These are phyloP conservation scores for Leishmania lainsoni DNA, from an alignment of 208 protist genomes.

Conservation along the genomic window DNA sequence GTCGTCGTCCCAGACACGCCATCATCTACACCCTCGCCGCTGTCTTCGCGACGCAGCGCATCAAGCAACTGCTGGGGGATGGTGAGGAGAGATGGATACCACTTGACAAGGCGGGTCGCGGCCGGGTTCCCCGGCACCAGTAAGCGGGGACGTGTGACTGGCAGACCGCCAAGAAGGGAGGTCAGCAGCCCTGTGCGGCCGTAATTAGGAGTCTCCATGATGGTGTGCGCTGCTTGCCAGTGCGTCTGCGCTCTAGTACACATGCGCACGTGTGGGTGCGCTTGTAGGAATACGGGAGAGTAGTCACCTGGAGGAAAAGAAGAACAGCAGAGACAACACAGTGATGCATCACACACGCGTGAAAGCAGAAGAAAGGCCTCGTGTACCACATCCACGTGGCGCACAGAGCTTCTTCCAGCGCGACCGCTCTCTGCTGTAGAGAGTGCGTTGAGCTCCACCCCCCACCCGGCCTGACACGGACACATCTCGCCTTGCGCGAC, in stretches of 20 bases:
- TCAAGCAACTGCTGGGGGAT: constrained; percentile 75
- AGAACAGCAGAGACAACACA: not conserved
- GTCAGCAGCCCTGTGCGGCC: constrained; percentile 74
- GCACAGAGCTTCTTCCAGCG: not conserved
- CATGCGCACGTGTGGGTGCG: not conserved
- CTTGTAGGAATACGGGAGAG: not conserved
- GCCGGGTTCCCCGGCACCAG: not conserved
- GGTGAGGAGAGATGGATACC: constrained; percentile 74
- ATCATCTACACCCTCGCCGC: constrained; percentile 1
- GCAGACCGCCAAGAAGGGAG: constrained; percentile 38
- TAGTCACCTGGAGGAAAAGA: not conserved
- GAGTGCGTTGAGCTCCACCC: too few species aligned
- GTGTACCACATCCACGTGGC: not conserved
- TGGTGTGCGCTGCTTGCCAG: not conserved
- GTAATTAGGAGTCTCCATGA: constrained; percentile 73
- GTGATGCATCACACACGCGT: not conserved
- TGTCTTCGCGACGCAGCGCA: constrained; percentile 39
- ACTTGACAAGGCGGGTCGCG: constrained; percentile 40
- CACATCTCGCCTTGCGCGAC: too few species aligned
- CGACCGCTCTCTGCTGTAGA: too few species aligned
- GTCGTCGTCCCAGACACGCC: not conserved
- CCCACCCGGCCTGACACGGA: too few species aligned
- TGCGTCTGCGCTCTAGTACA: not conserved
- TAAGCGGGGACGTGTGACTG: constrained; percentile 41
- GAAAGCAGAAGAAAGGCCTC: not conserved